These are phyloP conservation scores for Gynochthodes officinalis DNA, from an alignment of 257 asterid genomes.

Conservation along the genomic window DNA sequence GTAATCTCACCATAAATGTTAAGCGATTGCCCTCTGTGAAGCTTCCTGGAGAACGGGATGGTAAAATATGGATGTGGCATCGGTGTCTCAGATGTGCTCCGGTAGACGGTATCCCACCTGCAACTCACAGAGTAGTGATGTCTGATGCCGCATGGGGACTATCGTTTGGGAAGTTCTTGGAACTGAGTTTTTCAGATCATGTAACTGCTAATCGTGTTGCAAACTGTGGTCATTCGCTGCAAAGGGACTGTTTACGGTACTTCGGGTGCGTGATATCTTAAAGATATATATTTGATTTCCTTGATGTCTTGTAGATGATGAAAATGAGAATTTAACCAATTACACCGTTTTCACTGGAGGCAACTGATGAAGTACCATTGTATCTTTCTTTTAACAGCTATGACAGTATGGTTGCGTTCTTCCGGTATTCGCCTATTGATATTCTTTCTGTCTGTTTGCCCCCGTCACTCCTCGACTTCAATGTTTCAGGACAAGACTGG, in stretches of 20 bases:
- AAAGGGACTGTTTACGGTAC: slow-evolving; percentile 93
- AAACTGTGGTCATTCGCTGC: slow-evolving; percentile 93
- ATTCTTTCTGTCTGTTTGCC: slow-evolving; percentile 80
- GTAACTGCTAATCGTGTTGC: slow-evolving; percentile 94
- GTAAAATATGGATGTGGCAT: slow-evolving; percentile 99
- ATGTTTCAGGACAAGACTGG: slow-evolving; percentile 63
- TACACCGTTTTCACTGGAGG: neutral
- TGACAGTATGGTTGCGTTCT: slow-evolving; percentile 87
- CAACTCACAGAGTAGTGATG: slow-evolving; percentile 77
- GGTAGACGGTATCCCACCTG: slow-evolving; percentile 76
- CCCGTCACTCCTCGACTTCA: slow-evolving; percentile 71
- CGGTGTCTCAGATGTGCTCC: slow-evolving; percentile 78
- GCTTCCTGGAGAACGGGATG: slow-evolving; percentile 84
- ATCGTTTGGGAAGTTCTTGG: slow-evolving; percentile 94
- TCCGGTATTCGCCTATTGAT: slow-evolving; percentile 79
- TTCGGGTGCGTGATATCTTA: slow-evolving; percentile 60
- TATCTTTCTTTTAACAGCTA: slow-evolving; percentile 44
- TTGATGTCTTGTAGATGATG: neutral
- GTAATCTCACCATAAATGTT: slow-evolving; percentile 81
- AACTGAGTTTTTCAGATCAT: slow-evolving; percentile 93
- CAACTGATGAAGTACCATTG: neutral
- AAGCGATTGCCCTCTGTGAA: slow-evolving; percentile 48
- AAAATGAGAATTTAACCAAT: neutral
- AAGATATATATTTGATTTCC: slow-evolving; percentile 5
- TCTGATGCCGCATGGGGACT: slow-evolving; percentile 99